Base-by-base conservation (phyloP, 1,139 yeast species). In the Pichia terricola region DNA sequence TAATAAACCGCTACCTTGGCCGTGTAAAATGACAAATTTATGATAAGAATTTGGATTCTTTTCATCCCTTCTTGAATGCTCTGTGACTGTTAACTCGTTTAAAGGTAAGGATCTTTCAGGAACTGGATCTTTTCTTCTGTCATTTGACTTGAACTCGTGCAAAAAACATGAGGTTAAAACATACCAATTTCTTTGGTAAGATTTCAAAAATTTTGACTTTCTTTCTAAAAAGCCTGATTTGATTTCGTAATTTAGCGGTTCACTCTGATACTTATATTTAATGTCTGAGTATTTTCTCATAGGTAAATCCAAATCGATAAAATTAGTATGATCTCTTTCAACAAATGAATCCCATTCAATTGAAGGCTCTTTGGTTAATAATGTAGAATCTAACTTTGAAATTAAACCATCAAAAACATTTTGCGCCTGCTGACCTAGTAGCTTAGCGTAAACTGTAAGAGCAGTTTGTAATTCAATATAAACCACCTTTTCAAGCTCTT, bases 331-430 rank as follows among this genome's bases (percentile, higher is more conserved):
- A 62, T 88, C 88, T 49, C 81, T 74, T 27, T 77, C 66, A 45
- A 88, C 75, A 53, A 87, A 91, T 30, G 84, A 74, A 51, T 84
- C 88, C 96, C 97, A 91, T 67, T 91, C 98, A 59, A 79, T 77
- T 32, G 77, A 71, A 9, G 95, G 78, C 50, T 84, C 91, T 58
- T 83, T 81, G 37, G 83, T 73, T 48, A 86, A 75, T 53, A 87
- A 80, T 1, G 96, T 95, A 42, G 73, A 64, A 53, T 80, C 79
- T 46, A 88, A 65, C 59, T 77, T 80, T 8, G 86, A 79, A 36
- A 83, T 70, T 49, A 87, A 68, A 45, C 72, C 72, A 51, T 79
- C 79, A 50, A 81, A 76, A 22, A 82, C 77, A 34, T 81, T 68
- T 49, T 80, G 79, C 37, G 86, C 79, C 60, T 85, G 89, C 49